Base-by-base conservation (phyloP, 1,284 basidiomycete genomes). In the Ustilago trichophora region DNA sequence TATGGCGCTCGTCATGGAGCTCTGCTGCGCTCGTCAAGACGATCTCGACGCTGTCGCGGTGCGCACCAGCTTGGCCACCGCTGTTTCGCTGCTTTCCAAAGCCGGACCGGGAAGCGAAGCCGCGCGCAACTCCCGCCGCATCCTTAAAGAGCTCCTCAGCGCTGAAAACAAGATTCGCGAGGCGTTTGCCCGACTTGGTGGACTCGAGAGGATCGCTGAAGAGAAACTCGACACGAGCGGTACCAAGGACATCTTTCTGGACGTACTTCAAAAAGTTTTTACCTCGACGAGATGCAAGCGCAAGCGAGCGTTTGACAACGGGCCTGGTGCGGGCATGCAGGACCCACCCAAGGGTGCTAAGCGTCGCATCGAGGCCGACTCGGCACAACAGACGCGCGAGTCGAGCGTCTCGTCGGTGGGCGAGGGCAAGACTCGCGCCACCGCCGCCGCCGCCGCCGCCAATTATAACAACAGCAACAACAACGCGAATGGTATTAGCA, bases 1-100 rank as follows among this genome's bases (percentile, higher is more conserved):
- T 6, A 57, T 75, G 53, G 63, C 60, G 31, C 21, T 63, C 24
- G 63, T 73, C 22, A 67, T 67, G 51, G 62, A 60, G 31, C 60
- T 74, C 12, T 72, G 67, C 42, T 67, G 58, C 32, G 69, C 63
- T 11, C 48, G 44, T 11, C 62, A 55, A 50, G 21, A 65, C 24
- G 58, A 57, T 19, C 35, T 56, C 12, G 72, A 70, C 18, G 59
- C 51, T 12, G 32, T 40, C 10, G 50, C 50, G 16, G 49, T 67
- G 4, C 40, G 57, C 11, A 33, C 43, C 3, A 60, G 52, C 43
- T 31, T 67, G 15, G 34, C 45, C n/a, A 56, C 49, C 4, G 64
- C 64, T n/a, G 46, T 67, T 26, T 42, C 53, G 8, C 25, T 67
- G 38, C 64, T 67, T 2, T 60, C 64, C 32, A 67, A 62, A 32